Percentiles rank a stretch among this genome's conserved stretches.
Evolutionary conservation across 164 flowering plant genomes (phyloP).

Genomic region (Magnolia changhungtana): DNA sequence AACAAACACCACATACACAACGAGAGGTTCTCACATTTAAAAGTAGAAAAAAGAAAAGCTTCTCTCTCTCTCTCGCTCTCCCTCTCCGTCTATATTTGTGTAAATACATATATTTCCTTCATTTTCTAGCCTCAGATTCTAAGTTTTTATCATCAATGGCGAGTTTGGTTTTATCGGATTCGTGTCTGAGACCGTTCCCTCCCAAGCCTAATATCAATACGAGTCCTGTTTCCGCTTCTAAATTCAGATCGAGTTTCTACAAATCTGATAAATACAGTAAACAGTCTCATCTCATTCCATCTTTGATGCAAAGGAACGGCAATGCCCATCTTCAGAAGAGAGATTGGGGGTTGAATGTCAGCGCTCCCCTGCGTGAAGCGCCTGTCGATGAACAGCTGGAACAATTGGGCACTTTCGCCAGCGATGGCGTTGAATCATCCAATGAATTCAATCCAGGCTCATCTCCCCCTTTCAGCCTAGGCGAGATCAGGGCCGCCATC

Average conservation of each 20-base stretch:
- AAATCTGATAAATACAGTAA: neutral
- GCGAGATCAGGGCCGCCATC: conserved; percentile 79
- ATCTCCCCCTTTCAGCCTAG: conserved; percentile 68
- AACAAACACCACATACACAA: conserved; percentile 2
- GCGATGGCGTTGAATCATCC: neutral
- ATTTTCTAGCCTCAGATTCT: neutral
- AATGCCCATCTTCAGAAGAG: conserved; percentile 17
- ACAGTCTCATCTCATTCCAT: conserved; percentile 42
- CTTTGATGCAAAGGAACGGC: conserved; percentile 6
- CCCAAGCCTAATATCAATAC: neutral
- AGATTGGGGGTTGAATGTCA: conserved; percentile 29
- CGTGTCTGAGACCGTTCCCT: conserved; percentile 41
- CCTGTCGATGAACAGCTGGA: conserved; percentile 15
- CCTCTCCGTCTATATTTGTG: neutral
- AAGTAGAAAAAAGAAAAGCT: neutral
- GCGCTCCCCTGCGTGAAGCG: conserved; percentile 19
- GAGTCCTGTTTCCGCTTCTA: neutral
- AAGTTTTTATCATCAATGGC: conserved; percentile 3
- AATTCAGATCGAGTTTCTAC: neutral
- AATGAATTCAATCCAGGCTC: conserved; percentile 54
- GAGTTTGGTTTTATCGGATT: conserved; percentile 25
- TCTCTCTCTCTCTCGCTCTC: neutral
- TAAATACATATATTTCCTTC: neutral
- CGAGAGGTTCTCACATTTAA: neutral
- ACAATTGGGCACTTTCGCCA: neutral